phyloP scores from a whole-genome alignment of 164 flowering plant species.

The Nelumbo lutea region DNA sequence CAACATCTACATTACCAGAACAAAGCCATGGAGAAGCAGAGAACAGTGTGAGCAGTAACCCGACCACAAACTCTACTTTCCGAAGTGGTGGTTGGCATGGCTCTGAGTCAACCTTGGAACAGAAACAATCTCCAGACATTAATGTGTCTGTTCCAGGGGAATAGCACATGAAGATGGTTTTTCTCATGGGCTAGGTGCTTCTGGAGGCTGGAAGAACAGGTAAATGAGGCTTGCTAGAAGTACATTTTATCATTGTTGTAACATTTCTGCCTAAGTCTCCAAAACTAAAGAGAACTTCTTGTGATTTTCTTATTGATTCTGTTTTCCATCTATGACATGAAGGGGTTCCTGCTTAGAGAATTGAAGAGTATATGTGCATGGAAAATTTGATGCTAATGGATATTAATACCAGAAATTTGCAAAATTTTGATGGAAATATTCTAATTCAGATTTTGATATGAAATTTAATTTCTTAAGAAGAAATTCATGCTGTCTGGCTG shows the following conservation, averaged over 20 bases:
- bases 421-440: neutral
- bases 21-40: conserved; percentile 40
- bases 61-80: conserved; percentile 19
- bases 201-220: neutral
- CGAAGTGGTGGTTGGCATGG: conserved; percentile 36
- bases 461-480: too few relatives aligned
- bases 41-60: conserved; percentile 20
- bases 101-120: conserved; percentile 25
- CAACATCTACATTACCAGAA: conserved; percentile 27
- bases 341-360: too few relatives aligned
- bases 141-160: conserved; percentile 39
- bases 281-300: too few relatives aligned
- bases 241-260: neutral
- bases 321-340: too few relatives aligned
- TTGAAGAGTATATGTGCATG: too few relatives aligned
- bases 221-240: neutral
- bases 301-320: too few relatives aligned
- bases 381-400: too few relatives aligned
- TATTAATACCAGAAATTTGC: neutral
- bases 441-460: neutral
- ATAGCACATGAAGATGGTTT: conserved; percentile 17
- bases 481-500: too few relatives aligned
- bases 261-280: neutral
- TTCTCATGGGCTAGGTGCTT: conserved; percentile 5
- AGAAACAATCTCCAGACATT: conserved; percentile 57